phyloP scores from a whole-genome alignment of 169 alveolate species.

The Plasmodium malariae region DNA sequence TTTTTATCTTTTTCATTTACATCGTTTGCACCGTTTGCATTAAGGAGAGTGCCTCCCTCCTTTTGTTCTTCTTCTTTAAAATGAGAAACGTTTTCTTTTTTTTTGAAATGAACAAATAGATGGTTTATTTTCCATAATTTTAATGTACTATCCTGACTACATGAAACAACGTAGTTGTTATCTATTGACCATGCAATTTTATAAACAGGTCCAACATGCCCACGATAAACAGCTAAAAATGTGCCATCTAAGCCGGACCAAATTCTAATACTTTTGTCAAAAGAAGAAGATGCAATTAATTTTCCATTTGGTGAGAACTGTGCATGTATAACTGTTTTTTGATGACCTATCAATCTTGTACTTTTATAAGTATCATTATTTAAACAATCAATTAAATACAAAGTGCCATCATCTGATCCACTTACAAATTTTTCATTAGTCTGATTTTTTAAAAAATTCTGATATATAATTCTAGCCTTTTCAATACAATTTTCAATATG shows the following conservation, averaged over 20 bases:
- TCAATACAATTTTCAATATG: constrained; percentile 82
- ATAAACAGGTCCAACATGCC: constrained; percentile 98
- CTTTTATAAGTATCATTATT: constrained; percentile 82
- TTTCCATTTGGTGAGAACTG: constrained; percentile 98
- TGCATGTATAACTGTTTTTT: constrained; percentile 96
- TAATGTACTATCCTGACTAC: constrained; percentile 96
- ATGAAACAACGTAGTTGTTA: constrained; percentile 95
- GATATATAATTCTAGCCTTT: constrained; percentile 70
- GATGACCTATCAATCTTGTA: constrained; percentile 97
- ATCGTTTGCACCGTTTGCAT: constrained; percentile 22
- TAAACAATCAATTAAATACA: constrained; percentile 94
- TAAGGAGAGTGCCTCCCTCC: not conserved
- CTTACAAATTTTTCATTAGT: constrained; percentile 96
- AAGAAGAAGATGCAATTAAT: constrained; percentile 97
- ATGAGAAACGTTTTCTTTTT: not conserved
- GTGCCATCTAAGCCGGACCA: constrained; percentile 95
- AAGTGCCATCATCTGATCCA: constrained; percentile 98
- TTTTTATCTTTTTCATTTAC: not conserved
- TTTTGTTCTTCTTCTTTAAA: constrained; percentile 49
- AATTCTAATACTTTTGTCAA: constrained; percentile 93
- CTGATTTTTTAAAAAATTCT: constrained; percentile 78
- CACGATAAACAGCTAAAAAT: constrained; percentile 95
- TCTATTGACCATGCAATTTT: constrained; percentile 98
- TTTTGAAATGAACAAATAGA: constrained; percentile 15
- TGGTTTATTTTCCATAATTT: constrained; percentile 96